Base-by-base conservation (phyloP, 2,329 filamentous ascomycete species). In the Metarhizium guizhouense region DNA sequence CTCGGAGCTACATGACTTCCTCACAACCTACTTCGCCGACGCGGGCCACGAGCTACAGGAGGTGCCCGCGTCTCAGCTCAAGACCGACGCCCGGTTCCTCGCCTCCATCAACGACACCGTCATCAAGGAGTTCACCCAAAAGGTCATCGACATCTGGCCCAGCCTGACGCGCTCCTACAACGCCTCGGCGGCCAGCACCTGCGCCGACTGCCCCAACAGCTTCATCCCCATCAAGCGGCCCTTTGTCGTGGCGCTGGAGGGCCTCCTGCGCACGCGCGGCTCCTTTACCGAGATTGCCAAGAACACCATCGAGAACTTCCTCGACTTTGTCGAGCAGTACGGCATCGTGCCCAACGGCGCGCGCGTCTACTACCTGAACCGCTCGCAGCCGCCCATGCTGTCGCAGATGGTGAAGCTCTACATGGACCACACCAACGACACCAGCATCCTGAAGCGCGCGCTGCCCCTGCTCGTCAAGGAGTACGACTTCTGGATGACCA, bases 81-180 rank as follows among this genome's bases (percentile, higher is more conserved):
- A 72, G 16, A 84, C 81, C 3, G 71, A 86, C 40, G 74, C 85
- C 2, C 71, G 70, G 3, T 87, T 87, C 64, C 72, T 87, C 25
- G 63, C 76, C 57, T 75, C 76, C 25, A 70, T 87, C 60, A 68
- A 81, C 53, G 82, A 85, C 65, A 66, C 75, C 1, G 81, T 82
- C 30, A 74, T 87, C 61, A 74, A 72, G 57, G 77, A 86, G 62
- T 87, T 87, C 61, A 76, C 80, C 8, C 62, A 73, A 49, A 81
- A 86, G 63, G 84, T 87, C 64, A 85, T 87, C 56, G 77, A 79
- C 61, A 86, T 87, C 59, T 88, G 85, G 85, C 84, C 84, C 14
- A 81, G 86, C 57, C 70, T 88, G 51, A 87, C 85, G 5, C 75
- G 85, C 40, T 71, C 73, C 25, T 87, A 86, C 65, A 70, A 72